phyloP scores from a whole-genome alignment of 257 asterid genomes.

The Forsythia suspensa region DNA sequence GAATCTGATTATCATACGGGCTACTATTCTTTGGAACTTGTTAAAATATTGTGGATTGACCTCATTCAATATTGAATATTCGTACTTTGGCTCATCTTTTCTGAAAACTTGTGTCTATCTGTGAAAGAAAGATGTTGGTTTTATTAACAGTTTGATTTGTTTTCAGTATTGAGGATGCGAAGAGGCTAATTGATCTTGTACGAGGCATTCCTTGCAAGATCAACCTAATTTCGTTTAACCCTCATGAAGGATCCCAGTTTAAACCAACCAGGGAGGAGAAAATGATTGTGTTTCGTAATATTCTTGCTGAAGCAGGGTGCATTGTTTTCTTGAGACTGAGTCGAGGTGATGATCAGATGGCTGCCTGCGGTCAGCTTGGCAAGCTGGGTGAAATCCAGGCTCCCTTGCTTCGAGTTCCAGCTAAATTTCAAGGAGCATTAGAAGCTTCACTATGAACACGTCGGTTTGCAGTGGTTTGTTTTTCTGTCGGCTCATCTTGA shows the following conservation, averaged over 20 bases:
- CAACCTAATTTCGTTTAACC: constrained; percentile 89
- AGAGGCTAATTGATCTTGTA: constrained; percentile 69
- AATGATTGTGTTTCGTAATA: constrained; percentile 78
- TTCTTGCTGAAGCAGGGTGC: constrained; percentile 77
- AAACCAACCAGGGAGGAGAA: constrained; percentile 75
- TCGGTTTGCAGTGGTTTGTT: neutral
- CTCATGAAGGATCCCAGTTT: constrained; percentile 79
- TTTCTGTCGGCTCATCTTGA: too few relatives aligned
- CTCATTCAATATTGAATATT: too few relatives aligned
- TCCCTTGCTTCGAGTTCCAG: constrained; percentile 79
- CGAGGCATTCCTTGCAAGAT: constrained; percentile 96
- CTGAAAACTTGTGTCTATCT: neutral
- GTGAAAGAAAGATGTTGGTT: neutral
- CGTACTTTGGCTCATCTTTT: too few relatives aligned
- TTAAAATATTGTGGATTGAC: too few relatives aligned
- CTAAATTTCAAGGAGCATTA: constrained; percentile 58
- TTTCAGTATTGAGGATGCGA: constrained; percentile 78
- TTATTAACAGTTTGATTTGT: neutral
- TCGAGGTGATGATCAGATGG: constrained; percentile 97
- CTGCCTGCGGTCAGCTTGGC: constrained; percentile 99
- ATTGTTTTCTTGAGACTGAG: constrained; percentile 68
- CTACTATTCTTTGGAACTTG: too few relatives aligned
- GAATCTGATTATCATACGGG: too few relatives aligned
- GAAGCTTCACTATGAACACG: constrained; percentile 32
- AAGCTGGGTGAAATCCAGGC: constrained; percentile 84